Evolutionary conservation across 1,284 basidiomycete species (phyloP).

Genomic region (Puccinia polysora): DNA sequence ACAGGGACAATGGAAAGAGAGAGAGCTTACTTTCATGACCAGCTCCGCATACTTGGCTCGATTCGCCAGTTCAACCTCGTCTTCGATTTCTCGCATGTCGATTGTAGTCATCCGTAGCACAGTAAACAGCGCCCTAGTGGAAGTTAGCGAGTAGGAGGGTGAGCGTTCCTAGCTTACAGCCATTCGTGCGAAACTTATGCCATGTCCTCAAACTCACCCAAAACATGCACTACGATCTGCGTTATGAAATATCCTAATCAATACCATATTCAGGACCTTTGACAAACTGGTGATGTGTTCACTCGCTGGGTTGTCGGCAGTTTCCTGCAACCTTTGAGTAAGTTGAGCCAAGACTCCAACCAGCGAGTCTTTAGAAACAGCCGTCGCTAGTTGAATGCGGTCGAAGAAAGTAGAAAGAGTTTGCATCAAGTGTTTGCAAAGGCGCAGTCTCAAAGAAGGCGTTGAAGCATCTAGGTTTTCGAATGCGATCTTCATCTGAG

Average conservation of each 20-base stretch:
- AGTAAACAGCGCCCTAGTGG: slow-evolving; percentile 64
- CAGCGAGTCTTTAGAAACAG: slow-evolving; percentile 71
- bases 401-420: slow-evolving; percentile 87
- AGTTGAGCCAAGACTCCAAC: slow-evolving; percentile 77
- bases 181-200: no score
- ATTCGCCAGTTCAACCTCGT: slow-evolving; percentile 49
- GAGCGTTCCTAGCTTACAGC: no score
- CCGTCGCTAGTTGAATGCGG: slow-evolving; percentile 72
- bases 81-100: slow-evolving; percentile 65
- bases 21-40: slow-evolving; percentile 65
- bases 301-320: slow-evolving; percentile 61
- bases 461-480: slow-evolving; percentile 63
- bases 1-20: slow-evolving; percentile 11
- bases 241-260: slow-evolving; percentile 85
- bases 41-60: slow-evolving; percentile 84
- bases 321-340: slow-evolving; percentile 80
- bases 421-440: slow-evolving; percentile 93
- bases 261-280: slow-evolving; percentile 96
- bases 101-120: slow-evolving; percentile 79
- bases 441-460: slow-evolving; percentile 69
- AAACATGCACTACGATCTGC: slow-evolving; percentile 87
- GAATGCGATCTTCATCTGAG: slow-evolving; percentile 83
- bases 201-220: slow-evolving; percentile 63
- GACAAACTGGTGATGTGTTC: slow-evolving; percentile 60
- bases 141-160: no score